Base-by-base conservation (phyloP, 139 green algal species). In the Chlorella sorokiniana region DNA sequence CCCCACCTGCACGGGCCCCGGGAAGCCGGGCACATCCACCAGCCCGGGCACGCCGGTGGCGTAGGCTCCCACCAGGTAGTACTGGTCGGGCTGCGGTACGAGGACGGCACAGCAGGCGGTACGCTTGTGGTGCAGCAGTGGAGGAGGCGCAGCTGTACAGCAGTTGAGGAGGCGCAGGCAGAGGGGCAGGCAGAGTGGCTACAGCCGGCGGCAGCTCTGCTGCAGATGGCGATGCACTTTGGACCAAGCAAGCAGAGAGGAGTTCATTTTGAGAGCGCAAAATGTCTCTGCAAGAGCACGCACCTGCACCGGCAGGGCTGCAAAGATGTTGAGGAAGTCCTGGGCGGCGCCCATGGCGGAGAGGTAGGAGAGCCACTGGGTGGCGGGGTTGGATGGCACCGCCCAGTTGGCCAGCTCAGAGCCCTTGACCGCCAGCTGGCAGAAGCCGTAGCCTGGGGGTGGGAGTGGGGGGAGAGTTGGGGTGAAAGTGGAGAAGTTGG, bases 371-470 rank as follows among this genome's bases (percentile, higher is more conserved):
- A 42, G 23, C 65, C 65, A 72, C 35, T 35, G 14, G 37, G 16
- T 20, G 65, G 35, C 18, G 38, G n/a, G n/a, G 37, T 18, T 72
- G 35, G 18, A 29, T 33, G 65, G 18, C 16, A 72, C 18, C 8
- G 65, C 35, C 65, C 65, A 72, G 35, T 42, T 27, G 1, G 35
- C 35, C 35, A 72, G 65, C 4, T 72, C 65, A 5, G 35, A 51
- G 65, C 65, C 65, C 38, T 72, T 72, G 35, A 72, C 65, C 37
- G 65, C 65, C 65, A 72, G 65, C 16, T 8, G 22, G 65, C 65
- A 72, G 35, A 72, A 72, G 38, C 18, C 65, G 1, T 45, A 11
- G 48, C 48, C 48, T 59, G 48, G 14, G 48, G 48, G 14, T 25
- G 16, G 48, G 16, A 59, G 48, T 25, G 11, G 48, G 48, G 14